phyloP scores from a whole-genome alignment of 768 basidiomycete genomes.

The Lenzites betulinus region DNA sequence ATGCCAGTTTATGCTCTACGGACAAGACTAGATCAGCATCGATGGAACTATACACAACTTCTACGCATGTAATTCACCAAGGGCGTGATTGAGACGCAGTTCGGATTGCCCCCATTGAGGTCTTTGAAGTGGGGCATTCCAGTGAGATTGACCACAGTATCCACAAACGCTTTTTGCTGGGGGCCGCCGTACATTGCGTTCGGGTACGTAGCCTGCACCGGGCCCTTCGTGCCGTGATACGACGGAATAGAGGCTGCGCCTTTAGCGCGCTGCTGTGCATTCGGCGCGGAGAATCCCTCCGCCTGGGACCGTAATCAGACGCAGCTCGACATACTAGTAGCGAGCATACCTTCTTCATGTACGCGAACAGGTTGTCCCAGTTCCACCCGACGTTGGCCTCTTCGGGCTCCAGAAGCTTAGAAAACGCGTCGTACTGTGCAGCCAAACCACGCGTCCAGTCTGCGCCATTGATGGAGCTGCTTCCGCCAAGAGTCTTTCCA shows the following conservation, averaged over 20 bases:
- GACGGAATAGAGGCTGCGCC: constrained; percentile 43
- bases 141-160: constrained; percentile 48
- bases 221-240: constrained; percentile 55
- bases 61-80: constrained; percentile 34
- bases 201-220: constrained; percentile 56
- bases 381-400: constrained; percentile 29
- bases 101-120: constrained; percentile 55
- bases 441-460: constrained; percentile 29
- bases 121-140: constrained; percentile 51
- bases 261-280: constrained; percentile 44
- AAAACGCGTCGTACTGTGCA: too few species aligned
- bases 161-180: constrained; percentile 42
- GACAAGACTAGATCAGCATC: too few species aligned
- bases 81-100: constrained; percentile 58
- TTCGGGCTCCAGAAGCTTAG: constrained; percentile 28
- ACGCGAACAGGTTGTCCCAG: constrained; percentile 33
- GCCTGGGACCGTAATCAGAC: constrained; percentile 33
- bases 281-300: constrained; percentile 50
- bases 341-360: constrained; percentile 32
- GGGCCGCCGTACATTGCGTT: constrained; percentile 49
- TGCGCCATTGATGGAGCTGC: constrained; percentile 33
- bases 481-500: constrained; percentile 45
- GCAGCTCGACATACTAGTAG: too few species aligned
- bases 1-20: constrained; percentile 37
- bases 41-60: too few species aligned